These are phyloP conservation scores for Neonectria hederae DNA, from an alignment of 2,329 filamentous ascomycete species.

Conservation along the genomic window DNA sequence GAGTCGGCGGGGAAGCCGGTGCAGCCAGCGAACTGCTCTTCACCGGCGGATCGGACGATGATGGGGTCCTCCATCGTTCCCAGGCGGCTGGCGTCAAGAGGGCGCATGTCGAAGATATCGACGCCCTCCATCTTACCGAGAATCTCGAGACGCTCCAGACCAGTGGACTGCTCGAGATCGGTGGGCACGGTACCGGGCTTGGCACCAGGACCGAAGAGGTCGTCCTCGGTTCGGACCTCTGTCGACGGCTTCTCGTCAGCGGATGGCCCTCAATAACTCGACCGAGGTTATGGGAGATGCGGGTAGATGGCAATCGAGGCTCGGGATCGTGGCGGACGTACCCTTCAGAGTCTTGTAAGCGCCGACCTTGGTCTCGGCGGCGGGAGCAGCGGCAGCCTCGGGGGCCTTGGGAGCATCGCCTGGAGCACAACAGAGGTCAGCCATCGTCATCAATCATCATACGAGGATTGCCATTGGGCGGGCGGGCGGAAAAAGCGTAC, in stretches of 20 bases:
- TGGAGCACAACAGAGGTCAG: constrained; percentile 41
- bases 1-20: constrained; percentile 94
- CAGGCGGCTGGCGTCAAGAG: constrained; percentile 87
- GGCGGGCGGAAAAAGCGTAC: constrained; percentile 55
- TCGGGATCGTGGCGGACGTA: constrained; percentile 48
- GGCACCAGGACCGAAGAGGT: constrained; percentile 87
- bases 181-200: constrained; percentile 85
- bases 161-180: constrained; percentile 94
- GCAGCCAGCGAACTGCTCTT: constrained; percentile 97
- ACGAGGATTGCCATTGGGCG: constrained; percentile 43
- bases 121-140: constrained; percentile 99
- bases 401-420: constrained; percentile 52
- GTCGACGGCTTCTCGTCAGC: constrained; percentile 40
- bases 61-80: constrained; percentile 95
- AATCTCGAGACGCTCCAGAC: constrained; percentile 98
- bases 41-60: constrained; percentile 86
- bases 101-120: constrained; percentile 98
- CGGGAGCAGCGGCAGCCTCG: constrained; percentile 47
- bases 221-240: constrained; percentile 87
- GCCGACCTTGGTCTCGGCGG: constrained; percentile 58
- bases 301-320: constrained; percentile 19
- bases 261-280: constrained; percentile 28
- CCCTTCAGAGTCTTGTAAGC: constrained; percentile 58
- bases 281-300: constrained; percentile 38
- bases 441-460: constrained; percentile 40